These are phyloP conservation scores for Hypocreales sp. DNA, from an alignment of 2,329 filamentous ascomycete species.

Conservation along the genomic window DNA sequence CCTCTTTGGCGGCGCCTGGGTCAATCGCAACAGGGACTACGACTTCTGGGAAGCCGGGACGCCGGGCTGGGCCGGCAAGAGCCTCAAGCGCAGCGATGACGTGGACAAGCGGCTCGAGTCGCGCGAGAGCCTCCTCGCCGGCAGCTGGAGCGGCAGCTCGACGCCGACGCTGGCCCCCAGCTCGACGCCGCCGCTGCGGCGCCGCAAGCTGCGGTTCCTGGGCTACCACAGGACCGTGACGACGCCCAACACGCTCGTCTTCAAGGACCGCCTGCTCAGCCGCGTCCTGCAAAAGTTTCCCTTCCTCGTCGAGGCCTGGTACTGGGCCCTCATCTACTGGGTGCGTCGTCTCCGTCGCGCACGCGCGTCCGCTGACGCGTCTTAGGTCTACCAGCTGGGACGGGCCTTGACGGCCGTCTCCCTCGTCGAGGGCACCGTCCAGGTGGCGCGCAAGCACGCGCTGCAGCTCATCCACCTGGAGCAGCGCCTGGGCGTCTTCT, in stretches of 20 bases:
- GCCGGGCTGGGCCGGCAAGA: constrained; percentile 7
- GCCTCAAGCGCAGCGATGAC: constrained; percentile 16
- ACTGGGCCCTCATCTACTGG: constrained; percentile 37
- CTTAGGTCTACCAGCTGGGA: constrained; percentile 57
- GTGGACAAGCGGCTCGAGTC: constrained; percentile 7
- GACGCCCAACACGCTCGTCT: constrained; percentile 46
- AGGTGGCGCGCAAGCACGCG: constrained; percentile 53
- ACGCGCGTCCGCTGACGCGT: background rate
- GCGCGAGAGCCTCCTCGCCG: constrained; percentile 8
- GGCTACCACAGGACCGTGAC: constrained; percentile 14
- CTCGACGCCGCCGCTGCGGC: constrained; percentile 13
- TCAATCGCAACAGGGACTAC: constrained; percentile 26
- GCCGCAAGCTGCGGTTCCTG: constrained; percentile 17
- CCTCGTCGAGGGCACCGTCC: constrained; percentile 50
- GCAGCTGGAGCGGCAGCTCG: constrained; percentile 10
- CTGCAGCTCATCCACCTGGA: constrained; percentile 54
- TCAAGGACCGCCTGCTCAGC: constrained; percentile 44
- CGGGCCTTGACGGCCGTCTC: constrained; percentile 57
- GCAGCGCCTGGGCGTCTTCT: constrained; percentile 46
- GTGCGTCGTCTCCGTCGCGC: constrained; percentile 1
- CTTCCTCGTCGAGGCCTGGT: constrained; percentile 60
- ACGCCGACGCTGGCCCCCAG: constrained; percentile 10
- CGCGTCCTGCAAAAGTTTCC: constrained; percentile 51
- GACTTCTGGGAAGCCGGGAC: constrained; percentile 9
- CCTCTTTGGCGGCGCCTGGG: constrained; percentile 26